Evolutionary conservation across 306 rosid genomes (phyloP), one percentile per base, ranked within the genome.

Genomic region (Inga leiocalycina): DNA sequence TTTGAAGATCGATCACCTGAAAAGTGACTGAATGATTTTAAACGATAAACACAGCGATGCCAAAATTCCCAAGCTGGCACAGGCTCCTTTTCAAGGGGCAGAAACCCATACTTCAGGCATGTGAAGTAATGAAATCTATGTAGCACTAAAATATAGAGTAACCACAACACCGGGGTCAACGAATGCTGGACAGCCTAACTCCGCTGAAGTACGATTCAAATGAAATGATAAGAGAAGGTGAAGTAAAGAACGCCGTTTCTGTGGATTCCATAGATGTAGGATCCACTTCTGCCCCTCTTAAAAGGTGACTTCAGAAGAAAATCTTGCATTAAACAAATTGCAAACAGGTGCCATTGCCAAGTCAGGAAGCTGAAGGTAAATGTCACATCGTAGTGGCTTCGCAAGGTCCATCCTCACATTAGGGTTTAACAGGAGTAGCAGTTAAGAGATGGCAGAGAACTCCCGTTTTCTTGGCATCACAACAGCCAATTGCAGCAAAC

Each of bases 401-500:
- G 19, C 57, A 15, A 45, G 75, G 68, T 66, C 72, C 56, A 71
- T 74, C 51, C 43, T 67, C 19, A 64, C 44, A 11, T 15, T 13
- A 45, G 32, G 12, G 44, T 46, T 14, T 54, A 62, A 77, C 30
- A 4, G 30, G 66, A 57, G 62, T 12, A 41, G 82, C 56, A 79
- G 79, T 88, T 88, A 91, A 35, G 97, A 81, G 77, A 76, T 82
- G 34, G 79, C 16, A 74, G 89, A 71, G 79, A 61, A 82, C 62
- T 88, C 90, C 64, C 80, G 91, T 46, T 84, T 89, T 77, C 73
- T 87, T n/a, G 96, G 91, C 93, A 92, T 83, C 88, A 88, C 77
- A 73, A 93, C 78, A 75, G 88, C 94, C 85, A 95, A 81, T 57
- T 87, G 93, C 73, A 95, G 88, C 91, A 85, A 83, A 48, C 93